Base-by-base conservation (phyloP, 768 basidiomycete species). In the Boletus coccyginus region DNA sequence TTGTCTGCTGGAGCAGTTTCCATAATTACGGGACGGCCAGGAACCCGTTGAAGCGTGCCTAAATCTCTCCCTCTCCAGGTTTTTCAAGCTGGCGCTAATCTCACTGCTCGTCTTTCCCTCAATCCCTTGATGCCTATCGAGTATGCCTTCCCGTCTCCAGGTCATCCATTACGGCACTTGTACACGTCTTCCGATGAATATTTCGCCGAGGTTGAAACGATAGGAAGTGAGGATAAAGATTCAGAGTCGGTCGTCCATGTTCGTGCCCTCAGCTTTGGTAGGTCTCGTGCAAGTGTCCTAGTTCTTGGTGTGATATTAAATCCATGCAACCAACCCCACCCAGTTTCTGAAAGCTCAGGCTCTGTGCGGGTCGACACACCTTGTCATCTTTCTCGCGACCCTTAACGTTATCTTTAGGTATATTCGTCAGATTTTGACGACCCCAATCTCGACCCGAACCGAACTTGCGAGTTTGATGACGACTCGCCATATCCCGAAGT, bases 401-500 rank as follows among this genome's bases (percentile, higher is more conserved):
- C 32, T 10, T 13, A 52, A 5, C 42, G 21, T 36, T 21, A 24
- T 50, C 44, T 14, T 33, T 33, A 64, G 60, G 29, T 21, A 19
- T 50, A 46, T 29, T 24, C 52, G 0, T 50, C 66, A 1, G 46
- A 43, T 10, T 60, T 67, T 4, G 57, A 66, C 46, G 70, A 71
- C 29, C 70, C 70, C 1, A 71, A 71, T 42, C 55, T 69, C 35
- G 65, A 69, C 49, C 45, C 56, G n/a, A 42, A 33, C 32, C 50
- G n/a, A 9, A 31, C 33, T 4, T 5, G 19, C 24, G 60, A 62
- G 9, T 60, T 63, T 33, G 82, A 85, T 71, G 82, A 87, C 58
- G 86, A 87, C 65, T 86, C 84, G 1, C 85, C 86, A 7, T 88
- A 88, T 64, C 83, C 85, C n/a, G 86, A 88, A 62, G 86, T 87